Conservation (phyloP, 2,329 filamentous ascomycete genomes). For the Torrubiella hemipterigena region DNA sequence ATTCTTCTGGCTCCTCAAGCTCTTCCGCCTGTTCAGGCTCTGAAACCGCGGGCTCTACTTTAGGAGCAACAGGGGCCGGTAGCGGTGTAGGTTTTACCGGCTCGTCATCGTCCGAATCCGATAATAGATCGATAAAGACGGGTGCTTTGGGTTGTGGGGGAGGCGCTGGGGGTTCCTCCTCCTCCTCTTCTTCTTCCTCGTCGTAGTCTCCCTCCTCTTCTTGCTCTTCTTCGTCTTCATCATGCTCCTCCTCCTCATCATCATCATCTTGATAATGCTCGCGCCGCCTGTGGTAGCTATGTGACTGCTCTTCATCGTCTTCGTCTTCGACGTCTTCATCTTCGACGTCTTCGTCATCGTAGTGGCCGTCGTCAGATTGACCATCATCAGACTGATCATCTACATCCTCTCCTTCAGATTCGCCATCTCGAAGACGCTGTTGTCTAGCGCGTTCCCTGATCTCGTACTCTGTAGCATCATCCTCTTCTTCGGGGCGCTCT, state of each 20-base stretch:
- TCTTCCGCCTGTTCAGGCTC: not conserved
- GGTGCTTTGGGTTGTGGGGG: constrained; percentile 9
- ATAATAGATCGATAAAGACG: constrained; percentile 24
- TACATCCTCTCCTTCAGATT: constrained; percentile 2
- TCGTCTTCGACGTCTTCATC: constrained; percentile 9
- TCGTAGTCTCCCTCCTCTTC: constrained; percentile 10
- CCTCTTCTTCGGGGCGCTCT: not conserved
- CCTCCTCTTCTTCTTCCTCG: constrained; percentile 9
- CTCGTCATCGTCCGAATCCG: constrained; percentile 19
- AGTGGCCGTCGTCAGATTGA: not conserved
- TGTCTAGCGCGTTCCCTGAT: no score
- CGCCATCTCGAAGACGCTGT: no score
- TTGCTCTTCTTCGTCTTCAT: constrained; percentile 5
- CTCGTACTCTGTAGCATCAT: not conserved
- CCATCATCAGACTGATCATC: constrained; percentile 1
- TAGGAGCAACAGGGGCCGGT: not conserved
- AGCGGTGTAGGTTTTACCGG: constrained; percentile 8
- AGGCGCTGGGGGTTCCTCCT: constrained; percentile 5
- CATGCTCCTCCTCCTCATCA: not conserved
- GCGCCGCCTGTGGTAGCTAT: not conserved
- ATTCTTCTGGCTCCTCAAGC: not conserved
- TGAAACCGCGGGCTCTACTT: not conserved
- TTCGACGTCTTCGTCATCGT: constrained; percentile 1
- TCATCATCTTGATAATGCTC: not conserved
- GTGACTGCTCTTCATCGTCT: constrained; percentile 4